phyloP scores from a whole-genome alignment of 1,284 basidiomycete species.

The Tilletia walkeri region DNA sequence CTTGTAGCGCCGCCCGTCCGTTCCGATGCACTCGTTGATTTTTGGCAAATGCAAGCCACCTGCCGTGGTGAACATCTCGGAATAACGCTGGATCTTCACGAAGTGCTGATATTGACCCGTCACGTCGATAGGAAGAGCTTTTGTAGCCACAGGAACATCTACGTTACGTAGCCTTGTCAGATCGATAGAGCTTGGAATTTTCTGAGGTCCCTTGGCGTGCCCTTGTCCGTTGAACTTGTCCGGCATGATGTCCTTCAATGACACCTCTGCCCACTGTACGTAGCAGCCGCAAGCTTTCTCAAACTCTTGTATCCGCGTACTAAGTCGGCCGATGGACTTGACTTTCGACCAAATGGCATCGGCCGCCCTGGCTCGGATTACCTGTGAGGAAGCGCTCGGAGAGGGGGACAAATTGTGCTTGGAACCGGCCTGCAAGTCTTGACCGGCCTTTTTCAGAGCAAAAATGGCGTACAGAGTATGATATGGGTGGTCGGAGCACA shows the following conservation, averaged over 20 bases:
- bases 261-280: constrained; percentile 74
- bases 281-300: constrained; percentile 71
- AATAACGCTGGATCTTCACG: constrained; percentile 66
- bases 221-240: constrained; percentile 29
- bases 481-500: constrained; percentile 88
- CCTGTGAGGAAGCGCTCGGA: constrained; percentile 25
- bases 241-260: constrained; percentile 58
- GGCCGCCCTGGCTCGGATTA: constrained; percentile 67
- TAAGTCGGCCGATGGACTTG: constrained; percentile 58
- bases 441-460: constrained; percentile 58
- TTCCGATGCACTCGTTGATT: constrained; percentile 70
- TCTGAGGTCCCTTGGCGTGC: constrained; percentile 31
- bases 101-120: constrained; percentile 62
- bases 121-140: constrained; percentile 69
- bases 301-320: constrained; percentile 63
- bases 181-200: constrained; percentile 31
- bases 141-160: constrained; percentile 71
- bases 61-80: constrained; percentile 64
- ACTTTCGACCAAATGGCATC: constrained; percentile 68
- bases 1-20: constrained; percentile 69
- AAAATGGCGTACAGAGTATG: constrained; percentile 89
- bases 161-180: constrained; percentile 30
- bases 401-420: constrained; percentile 20
- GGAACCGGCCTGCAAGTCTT: constrained; percentile 25
- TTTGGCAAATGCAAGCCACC: constrained; percentile 85